A percentile compares a stretch with the other conserved stretches of the same genome.
Conservation (phyloP, 2,329 filamentous ascomycete species). For the Microdochium trichocladiopsis region DNA sequence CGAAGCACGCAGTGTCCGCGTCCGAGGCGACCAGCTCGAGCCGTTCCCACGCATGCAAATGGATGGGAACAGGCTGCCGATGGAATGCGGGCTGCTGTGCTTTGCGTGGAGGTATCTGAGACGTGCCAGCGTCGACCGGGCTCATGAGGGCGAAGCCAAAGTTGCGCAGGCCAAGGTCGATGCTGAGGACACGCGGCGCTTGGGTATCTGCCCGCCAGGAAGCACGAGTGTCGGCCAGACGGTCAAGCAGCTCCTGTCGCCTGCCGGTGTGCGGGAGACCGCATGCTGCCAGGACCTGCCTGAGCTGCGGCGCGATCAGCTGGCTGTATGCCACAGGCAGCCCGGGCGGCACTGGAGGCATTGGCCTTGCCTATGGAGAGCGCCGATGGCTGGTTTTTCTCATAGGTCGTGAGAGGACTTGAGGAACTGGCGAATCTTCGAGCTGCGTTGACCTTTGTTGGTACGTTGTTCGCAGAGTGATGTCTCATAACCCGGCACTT, state of each 20-base stretch:
- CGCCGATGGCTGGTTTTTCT: too few species aligned
- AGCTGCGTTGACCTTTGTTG: too few species aligned
- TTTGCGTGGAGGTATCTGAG: slow-evolving; percentile 6
- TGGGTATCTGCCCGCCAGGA: slow-evolving; percentile 10
- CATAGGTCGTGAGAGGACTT: too few species aligned
- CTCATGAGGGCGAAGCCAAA: slow-evolving; percentile 63
- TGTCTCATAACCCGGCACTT: too few species aligned
- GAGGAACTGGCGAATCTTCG: too few species aligned
- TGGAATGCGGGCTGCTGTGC: not conserved
- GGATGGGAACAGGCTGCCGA: slow-evolving; percentile 7
- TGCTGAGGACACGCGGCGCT: slow-evolving; percentile 56
- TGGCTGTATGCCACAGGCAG: not conserved
- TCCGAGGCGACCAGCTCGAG: slow-evolving; percentile 15
- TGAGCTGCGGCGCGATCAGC: slow-evolving; percentile 31
- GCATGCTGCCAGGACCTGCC: slow-evolving; percentile 51
- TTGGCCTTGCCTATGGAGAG: too few species aligned
- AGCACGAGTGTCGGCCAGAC: slow-evolving; percentile 32
- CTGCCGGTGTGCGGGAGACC: slow-evolving; percentile 53
- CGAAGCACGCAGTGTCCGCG: slow-evolving; percentile 17
- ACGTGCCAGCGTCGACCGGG: slow-evolving; percentile 16
- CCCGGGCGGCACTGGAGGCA: not conserved
- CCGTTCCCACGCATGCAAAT: slow-evolving; percentile 27
- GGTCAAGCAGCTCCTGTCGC: slow-evolving; percentile 46
- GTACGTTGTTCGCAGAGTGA: too few species aligned
- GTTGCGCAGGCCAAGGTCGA: slow-evolving; percentile 82